Evolutionary conservation across 2,329 filamentous ascomycete species (phyloP), one percentile per base, ranked within the genome.

Genomic region (Claviceps pazoutovae): DNA sequence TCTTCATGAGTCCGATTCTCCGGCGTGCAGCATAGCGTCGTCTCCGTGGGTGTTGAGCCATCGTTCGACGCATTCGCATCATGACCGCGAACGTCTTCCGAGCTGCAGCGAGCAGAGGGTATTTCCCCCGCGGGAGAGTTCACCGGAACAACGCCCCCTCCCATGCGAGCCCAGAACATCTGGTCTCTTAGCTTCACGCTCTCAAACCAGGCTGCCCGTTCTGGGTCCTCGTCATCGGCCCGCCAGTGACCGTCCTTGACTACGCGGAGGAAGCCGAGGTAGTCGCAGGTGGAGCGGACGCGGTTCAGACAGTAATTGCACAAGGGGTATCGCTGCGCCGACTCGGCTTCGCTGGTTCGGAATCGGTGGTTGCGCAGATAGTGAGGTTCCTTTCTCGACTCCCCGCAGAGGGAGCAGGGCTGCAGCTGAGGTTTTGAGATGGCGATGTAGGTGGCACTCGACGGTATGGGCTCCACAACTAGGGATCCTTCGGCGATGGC

Each of bases 101-200:
- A 50, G 9, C 19, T 38, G 42, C 26, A 30, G 8, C 42, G 49
- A 19, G 42, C 30, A 26, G 49, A 50, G 8, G 4, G 11, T 13
- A 49, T 11, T 11, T 53, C 53, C 4, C 39, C 45, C 1, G 38
- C 23, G 13, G 48, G 17, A 55, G 1, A 68, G 11, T 61, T 60
- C 9, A 78, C 73, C 1, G 91, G 93, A 13, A 97, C 71, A 2
- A 98, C 88, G 14, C 93, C 93, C 30, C 90, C 93, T 26, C 91
- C 91, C 50, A 98, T 81, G 51, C 93, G 80, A 49, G 87, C 82
- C 93, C 93, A 98, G 65, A 98, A 98, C 86, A 98, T 95, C 59
- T 91, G 83, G 66, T 98, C 93, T 49, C 93, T 78, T 47, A 97
- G 69, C 34, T 85, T 80, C 11, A 96, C 86, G 53, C 88, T 88